These are phyloP conservation scores for Sarocladiaceae sp. DNA, from an alignment of 2,329 filamentous ascomycete genomes.

Conservation along the genomic window DNA sequence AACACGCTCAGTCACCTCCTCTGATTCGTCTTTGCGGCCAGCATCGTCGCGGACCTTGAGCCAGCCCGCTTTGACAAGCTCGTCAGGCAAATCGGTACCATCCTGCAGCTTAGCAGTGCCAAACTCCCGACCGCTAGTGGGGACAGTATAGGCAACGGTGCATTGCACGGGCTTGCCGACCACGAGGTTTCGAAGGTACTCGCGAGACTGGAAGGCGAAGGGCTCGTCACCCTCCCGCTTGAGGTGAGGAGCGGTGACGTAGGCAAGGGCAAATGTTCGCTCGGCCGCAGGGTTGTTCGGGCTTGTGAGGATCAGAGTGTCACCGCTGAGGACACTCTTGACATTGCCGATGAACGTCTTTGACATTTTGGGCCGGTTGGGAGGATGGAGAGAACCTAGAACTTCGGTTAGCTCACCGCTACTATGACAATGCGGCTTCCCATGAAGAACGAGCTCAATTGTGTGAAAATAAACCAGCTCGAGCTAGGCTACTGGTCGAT, in stretches of 20 bases:
- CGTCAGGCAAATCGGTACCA: constrained; percentile 72
- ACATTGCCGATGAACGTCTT: constrained; percentile 64
- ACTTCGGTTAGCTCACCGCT: constrained; percentile 4
- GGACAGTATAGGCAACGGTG: constrained; percentile 79
- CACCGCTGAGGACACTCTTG: constrained; percentile 90
- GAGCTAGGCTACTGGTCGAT: too few relatives aligned
- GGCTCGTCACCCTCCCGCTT: constrained; percentile 87
- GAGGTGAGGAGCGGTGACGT: constrained; percentile 81
- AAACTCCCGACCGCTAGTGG: constrained; percentile 80
- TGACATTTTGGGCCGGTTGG: constrained; percentile 33
- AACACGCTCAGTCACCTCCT: constrained; percentile 64
- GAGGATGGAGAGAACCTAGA: not conserved
- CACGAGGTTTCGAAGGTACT: constrained; percentile 76
- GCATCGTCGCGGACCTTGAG: constrained; percentile 90
- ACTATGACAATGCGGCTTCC: not conserved
- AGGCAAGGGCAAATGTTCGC: constrained; percentile 83
- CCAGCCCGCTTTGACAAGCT: constrained; percentile 83
- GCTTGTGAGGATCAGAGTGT: constrained; percentile 80
- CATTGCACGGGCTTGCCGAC: constrained; percentile 87
- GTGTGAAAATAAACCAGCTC: too few relatives aligned
- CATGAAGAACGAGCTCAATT: too few relatives aligned
- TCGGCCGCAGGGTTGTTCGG: constrained; percentile 76
- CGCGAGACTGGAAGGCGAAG: constrained; percentile 89
- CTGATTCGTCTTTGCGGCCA: constrained; percentile 80
- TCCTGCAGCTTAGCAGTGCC: constrained; percentile 72